A percentile compares a stretch with the other conserved stretches of the same genome.
phyloP scores from a whole-genome alignment of 202 grass and related monocot species.

The Musa balbisiana region DNA sequence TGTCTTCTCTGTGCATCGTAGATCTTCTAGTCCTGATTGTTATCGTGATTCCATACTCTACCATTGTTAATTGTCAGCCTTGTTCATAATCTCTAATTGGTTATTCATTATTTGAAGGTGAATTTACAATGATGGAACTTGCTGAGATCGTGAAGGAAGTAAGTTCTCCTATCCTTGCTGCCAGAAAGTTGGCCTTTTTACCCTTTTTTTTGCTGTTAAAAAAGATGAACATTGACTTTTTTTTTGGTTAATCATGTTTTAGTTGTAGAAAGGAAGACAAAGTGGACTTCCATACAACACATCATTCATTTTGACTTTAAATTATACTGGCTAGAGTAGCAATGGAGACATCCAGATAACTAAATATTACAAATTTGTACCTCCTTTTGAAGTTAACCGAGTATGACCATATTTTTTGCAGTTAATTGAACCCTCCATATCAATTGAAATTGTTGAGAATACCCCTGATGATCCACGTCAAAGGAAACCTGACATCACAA shows the following conservation, averaged over 20 bases:
- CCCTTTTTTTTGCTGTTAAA: background rate
- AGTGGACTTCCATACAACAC: no score
- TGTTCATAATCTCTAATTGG: no score
- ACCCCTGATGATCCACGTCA: constrained; percentile 99
- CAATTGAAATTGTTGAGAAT: constrained; percentile 77
- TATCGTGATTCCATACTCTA: no score
- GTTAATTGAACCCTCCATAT: constrained; percentile 75
- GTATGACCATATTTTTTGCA: constrained; percentile 12
- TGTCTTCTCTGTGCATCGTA: no score
- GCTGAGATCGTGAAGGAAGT: constrained; percentile 98
- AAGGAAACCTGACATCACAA: constrained; percentile 94
- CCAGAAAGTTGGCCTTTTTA: background rate
- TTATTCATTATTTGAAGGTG: constrained; percentile 39
- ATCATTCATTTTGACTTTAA: no score
- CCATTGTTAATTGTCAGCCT: no score
- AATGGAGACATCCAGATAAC: background rate
- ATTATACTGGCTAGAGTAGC: no score
- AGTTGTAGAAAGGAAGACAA: no score
- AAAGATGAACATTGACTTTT: background rate
- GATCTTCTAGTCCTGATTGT: no score
- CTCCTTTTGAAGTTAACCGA: background rate
- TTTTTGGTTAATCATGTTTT: no score
- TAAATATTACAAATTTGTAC: background rate
- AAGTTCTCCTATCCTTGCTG: constrained; percentile 4
- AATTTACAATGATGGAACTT: constrained; percentile 99